Evolutionary conservation across 2,329 filamentous ascomycete species (phyloP), one percentile per base, ranked within the genome.

Genomic region (Fusarium marasasianum): DNA sequence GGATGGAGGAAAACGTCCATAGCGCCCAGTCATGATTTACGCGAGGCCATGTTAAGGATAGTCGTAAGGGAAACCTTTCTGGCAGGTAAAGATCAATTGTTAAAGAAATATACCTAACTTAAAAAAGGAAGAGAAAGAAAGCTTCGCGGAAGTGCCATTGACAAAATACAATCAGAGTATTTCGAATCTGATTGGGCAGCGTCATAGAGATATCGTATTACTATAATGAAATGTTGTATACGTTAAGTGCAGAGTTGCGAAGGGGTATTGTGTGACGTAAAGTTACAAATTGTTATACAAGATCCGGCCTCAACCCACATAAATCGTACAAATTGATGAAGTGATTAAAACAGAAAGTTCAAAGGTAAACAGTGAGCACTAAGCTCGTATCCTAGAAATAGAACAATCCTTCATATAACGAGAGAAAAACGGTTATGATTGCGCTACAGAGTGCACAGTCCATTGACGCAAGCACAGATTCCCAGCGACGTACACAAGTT

Each of bases 391-490:
- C 8, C 7, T 0, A 10, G 13, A 17, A 2, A 3, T 8, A 26
- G n/a, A 43, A 13, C 38, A 26, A 26, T 26, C 24, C 24, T 26
- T 26, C 24, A 26, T 26, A 26, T 26, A 26, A 26, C 24, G 24
- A 26, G 24, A 26, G 24, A 26, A 26, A 26, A 5, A 38, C 6
- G 5, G 33, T 20, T 1, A 15, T 7, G 8, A 4, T 8, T 13
- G 29, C 13, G 5, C 35, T 24, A 65, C 4, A 71, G 24, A 14
- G 35, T 13, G 8, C 67, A 71, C 24, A 71, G 4, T 17, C 62
- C 62, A 9, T 71, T 43, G 1, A 50, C 67, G 48, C 50, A 71
- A 2, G 35, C 50, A 22, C 62, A 62, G 8, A 67, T 20, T 18
- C 59, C 61, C 14, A 59, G 37, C 5, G n/a, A 31, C 4, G 51